Evolutionary conservation across 257 asterid species (phyloP).

Genomic region (Nyctanthes arbortristis): DNA sequence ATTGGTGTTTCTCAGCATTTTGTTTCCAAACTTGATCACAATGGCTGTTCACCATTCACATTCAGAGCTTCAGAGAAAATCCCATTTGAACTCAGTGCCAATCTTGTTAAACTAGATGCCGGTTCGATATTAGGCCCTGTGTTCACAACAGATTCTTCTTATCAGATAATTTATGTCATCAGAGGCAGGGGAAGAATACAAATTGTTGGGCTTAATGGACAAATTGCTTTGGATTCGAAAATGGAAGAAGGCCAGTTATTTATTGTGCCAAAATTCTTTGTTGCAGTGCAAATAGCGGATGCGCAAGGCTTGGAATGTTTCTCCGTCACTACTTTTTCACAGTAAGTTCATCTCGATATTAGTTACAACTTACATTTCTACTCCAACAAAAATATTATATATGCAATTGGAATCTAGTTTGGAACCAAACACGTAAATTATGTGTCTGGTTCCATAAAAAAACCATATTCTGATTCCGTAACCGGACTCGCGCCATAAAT

Average conservation of each 20-base stretch:
- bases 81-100: background rate
- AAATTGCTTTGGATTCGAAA: slow-evolving; percentile 24
- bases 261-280: slow-evolving; percentile 45
- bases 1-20: background rate
- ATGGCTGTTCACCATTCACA: background rate
- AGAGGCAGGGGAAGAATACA: slow-evolving; percentile 42
- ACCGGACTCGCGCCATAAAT: too few species aligned
- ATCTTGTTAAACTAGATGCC: slow-evolving; percentile 32
- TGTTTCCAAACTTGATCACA: slow-evolving; percentile 7
- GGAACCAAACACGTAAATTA: too few species aligned
- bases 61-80: slow-evolving; percentile 18
- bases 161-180: slow-evolving; percentile 25
- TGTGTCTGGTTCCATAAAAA: too few species aligned
- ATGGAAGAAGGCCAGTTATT: slow-evolving; percentile 33
- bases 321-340: slow-evolving; percentile 32
- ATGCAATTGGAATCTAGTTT: too few species aligned
- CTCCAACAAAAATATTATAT: background rate
- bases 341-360: slow-evolving; percentile 25
- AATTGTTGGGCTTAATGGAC: slow-evolving; percentile 39
- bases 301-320: slow-evolving; percentile 40
- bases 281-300: slow-evolving; percentile 28
- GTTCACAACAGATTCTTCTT: slow-evolving; percentile 27
- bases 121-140: slow-evolving; percentile 25
- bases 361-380: background rate
- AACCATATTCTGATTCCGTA: too few species aligned